These are phyloP conservation scores for Vaccinium vitisidaea DNA, from an alignment of 148 eudicot species.

Conservation along the genomic window DNA sequence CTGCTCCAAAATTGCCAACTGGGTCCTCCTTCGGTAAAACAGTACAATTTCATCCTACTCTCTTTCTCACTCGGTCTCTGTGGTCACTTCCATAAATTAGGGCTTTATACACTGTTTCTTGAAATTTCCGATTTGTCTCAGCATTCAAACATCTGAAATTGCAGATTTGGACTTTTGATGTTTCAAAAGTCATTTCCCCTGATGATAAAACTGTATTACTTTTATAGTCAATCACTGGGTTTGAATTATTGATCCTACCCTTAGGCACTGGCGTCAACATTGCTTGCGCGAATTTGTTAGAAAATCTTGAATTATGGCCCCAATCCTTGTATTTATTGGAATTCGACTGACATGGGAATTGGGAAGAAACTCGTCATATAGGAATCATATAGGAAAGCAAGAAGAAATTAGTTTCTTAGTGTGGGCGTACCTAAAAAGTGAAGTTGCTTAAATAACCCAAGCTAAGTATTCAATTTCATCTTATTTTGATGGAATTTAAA, in stretches of 20 bases:
- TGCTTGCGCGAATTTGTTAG: no score
- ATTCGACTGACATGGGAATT: neutral
- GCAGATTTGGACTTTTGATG: no score
- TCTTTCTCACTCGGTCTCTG: neutral
- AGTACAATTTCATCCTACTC: neutral
- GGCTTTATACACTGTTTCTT: neutral
- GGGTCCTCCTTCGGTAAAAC: conserved; percentile 2
- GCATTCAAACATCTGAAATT: neutral
- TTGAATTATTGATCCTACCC: no score
- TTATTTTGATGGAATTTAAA: neutral
- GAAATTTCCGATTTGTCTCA: neutral
- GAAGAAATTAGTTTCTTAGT: neutral
- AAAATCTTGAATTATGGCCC: neutral
- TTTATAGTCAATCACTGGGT: no score
- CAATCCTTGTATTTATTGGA: neutral
- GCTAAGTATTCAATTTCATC: neutral
- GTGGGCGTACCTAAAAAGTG: neutral
- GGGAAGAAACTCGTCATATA: neutral
- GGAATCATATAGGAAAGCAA: neutral
- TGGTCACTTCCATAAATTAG: neutral
- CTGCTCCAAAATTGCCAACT: neutral
- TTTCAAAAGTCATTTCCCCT: no score
- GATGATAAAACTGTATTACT: no score
- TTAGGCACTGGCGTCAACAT: no score
- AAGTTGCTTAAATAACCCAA: neutral